Percentiles rank a stretch among this genome's conserved stretches.
Conservation (phyloP, 2,329 filamentous ascomycete genomes). For the Fusarium sp. region DNA sequence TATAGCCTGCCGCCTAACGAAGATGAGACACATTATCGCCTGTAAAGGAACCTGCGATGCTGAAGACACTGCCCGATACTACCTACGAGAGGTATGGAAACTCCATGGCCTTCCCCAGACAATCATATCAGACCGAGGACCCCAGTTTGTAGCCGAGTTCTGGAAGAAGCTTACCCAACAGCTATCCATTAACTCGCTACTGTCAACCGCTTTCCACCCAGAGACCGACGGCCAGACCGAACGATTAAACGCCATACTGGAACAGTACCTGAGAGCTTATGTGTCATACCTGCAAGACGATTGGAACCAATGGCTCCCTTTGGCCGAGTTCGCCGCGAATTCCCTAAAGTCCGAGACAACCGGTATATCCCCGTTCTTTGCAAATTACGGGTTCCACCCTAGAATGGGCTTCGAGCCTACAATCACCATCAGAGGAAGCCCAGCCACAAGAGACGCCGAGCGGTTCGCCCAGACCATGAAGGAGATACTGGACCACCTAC, state of each 20-base stretch:
- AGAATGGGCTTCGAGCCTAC: neutral
- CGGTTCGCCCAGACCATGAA: neutral
- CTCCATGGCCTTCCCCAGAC: neutral
- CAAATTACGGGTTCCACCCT: no score
- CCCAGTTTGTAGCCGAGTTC: no score
- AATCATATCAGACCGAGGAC: neutral
- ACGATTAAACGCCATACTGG: no score
- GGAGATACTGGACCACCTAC: neutral
- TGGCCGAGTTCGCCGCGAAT: no score
- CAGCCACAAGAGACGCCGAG: neutral
- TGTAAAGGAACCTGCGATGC: neutral
- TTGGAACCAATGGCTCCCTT: no score
- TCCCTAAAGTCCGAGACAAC: no score
- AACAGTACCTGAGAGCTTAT: no score
- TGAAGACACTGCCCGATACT: neutral
- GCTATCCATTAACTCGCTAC: no score
- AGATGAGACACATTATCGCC: neutral
- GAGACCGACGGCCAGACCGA: neutral
- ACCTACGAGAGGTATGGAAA: neutral
- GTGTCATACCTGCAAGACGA: no score
- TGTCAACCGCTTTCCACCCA: neutral
- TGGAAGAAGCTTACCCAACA: no score
- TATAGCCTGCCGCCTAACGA: neutral
- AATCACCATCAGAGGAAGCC: neutral
- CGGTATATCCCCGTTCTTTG: no score